These are phyloP conservation scores for Fusarium kyushuense DNA, from an alignment of 2,329 filamentous ascomycete species.

Conservation along the genomic window DNA sequence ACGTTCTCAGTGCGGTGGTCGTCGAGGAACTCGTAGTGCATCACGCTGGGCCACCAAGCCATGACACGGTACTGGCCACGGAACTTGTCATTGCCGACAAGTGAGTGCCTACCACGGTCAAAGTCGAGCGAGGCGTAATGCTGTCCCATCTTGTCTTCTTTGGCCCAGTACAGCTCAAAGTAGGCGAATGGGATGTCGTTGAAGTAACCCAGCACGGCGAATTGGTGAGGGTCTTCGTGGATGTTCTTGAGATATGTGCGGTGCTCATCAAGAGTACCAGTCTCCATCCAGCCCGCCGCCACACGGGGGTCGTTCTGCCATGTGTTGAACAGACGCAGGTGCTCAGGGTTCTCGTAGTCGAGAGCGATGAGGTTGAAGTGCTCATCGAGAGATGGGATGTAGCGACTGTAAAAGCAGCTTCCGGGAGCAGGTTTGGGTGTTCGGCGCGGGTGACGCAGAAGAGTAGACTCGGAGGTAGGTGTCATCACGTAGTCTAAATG, in stretches of 20 bases:
- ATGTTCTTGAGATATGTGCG: slow-evolving; percentile 74
- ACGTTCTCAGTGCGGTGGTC: slow-evolving; percentile 68
- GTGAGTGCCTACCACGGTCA: slow-evolving; percentile 69
- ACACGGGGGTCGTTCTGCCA: slow-evolving; percentile 88
- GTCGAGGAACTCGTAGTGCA: slow-evolving; percentile 72
- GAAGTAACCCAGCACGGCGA: slow-evolving; percentile 76
- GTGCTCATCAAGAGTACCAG: slow-evolving; percentile 78
- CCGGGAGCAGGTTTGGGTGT: slow-evolving; percentile 75
- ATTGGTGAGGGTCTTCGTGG: slow-evolving; percentile 75
- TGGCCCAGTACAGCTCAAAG: slow-evolving; percentile 71
- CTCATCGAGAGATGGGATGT: slow-evolving; percentile 78
- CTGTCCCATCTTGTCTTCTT: slow-evolving; percentile 68
- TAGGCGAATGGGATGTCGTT: slow-evolving; percentile 78
- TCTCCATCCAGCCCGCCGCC: slow-evolving; percentile 81
- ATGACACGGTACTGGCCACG: slow-evolving; percentile 69
- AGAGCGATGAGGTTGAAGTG: slow-evolving; percentile 79
- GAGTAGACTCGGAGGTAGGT: slow-evolving; percentile 48
- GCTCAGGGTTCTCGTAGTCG: slow-evolving; percentile 70
- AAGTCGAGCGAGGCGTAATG: slow-evolving; percentile 67
- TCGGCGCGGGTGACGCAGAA: slow-evolving; percentile 72
- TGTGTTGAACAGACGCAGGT: slow-evolving; percentile 75
- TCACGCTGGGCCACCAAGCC: slow-evolving; percentile 71
- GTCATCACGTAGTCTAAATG: slow-evolving; percentile 55
- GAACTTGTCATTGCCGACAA: slow-evolving; percentile 69
- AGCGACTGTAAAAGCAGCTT: slow-evolving; percentile 78